A percentile compares a stretch with the other conserved stretches of the same genome.
Conservation (phyloP, 495 filamentous ascomycete genomes). For the Thermochaetoides thermophila region DNA sequence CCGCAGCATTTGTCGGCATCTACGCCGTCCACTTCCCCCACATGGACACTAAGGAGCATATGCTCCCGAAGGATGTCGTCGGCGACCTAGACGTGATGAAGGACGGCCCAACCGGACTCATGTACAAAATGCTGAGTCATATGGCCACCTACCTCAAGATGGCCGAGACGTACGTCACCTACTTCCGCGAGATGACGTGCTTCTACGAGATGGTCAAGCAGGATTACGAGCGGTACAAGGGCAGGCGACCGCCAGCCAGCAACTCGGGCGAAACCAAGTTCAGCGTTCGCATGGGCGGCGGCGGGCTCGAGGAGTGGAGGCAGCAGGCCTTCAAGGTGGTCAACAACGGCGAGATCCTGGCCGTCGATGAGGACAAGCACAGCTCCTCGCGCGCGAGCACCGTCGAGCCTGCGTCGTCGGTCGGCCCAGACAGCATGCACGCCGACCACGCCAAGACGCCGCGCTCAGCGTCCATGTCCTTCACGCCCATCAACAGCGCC, state of each 20-base stretch:
- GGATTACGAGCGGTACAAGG: conserved; percentile 32
- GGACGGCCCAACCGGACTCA: conserved; percentile 23
- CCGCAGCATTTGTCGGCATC: conserved; percentile 55
- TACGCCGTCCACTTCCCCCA: conserved; percentile 63
- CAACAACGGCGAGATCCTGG: conserved; percentile 27
- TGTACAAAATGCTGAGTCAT: conserved; percentile 31
- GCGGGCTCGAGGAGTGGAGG: conserved; percentile 60
- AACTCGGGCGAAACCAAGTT: conserved; percentile 12
- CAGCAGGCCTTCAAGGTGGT: conserved; percentile 20
- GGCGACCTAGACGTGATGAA: conserved; percentile 14
- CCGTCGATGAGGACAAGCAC: conserved; percentile 18
- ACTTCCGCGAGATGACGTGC: conserved; percentile 49
- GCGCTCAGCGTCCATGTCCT: conserved; percentile 23
- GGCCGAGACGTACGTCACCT: conserved; percentile 54
- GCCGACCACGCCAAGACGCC: conserved; percentile 14
- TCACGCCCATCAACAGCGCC: conserved; percentile 36
- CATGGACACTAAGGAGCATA: conserved; percentile 56
- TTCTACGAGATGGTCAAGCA: conserved; percentile 52
- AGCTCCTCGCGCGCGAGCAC: conserved; percentile 19
- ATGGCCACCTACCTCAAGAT: conserved; percentile 55
- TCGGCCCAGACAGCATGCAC: conserved; percentile 11
- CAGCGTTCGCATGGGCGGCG: conserved; percentile 38
- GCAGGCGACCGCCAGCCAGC: conserved; percentile 9
- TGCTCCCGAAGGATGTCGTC: conserved; percentile 23
- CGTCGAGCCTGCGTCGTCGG: conserved; percentile 13